Percentiles rank a stretch among this genome's conserved stretches.
phyloP scores from a whole-genome alignment of 441 rosid species.

The Manihot esculenta region DNA sequence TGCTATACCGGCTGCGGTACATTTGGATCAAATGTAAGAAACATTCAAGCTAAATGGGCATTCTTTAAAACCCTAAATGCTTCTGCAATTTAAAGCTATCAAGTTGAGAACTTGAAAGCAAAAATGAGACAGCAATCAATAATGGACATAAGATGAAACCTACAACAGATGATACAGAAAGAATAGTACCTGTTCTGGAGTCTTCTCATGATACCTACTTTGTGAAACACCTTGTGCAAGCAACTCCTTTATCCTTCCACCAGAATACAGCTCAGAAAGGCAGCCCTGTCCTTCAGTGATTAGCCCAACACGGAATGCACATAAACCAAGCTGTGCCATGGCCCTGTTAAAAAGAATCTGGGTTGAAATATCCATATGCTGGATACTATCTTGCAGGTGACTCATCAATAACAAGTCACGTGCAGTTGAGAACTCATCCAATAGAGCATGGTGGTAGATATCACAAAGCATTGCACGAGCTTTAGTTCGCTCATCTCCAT shows the following conservation, averaged over 20 bases:
- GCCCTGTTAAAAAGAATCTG: constrained; percentile 83
- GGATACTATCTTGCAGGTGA: constrained; percentile 67
- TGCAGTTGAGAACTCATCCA: constrained; percentile 59
- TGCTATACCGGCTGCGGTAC: not conserved
- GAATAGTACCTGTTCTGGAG: constrained; percentile 65
- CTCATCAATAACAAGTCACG: constrained; percentile 77
- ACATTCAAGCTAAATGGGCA: too few relatives aligned
- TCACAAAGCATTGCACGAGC: constrained; percentile 88
- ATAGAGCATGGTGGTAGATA: constrained; percentile 65
- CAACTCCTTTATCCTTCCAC: constrained; percentile 73
- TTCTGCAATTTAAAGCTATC: constrained; percentile 1
- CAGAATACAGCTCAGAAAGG: constrained; percentile 68
- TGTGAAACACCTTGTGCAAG: constrained; percentile 84
- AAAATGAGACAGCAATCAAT: not conserved
- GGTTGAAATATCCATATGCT: constrained; percentile 69
- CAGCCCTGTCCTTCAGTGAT: constrained; percentile 62
- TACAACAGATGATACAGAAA: not conserved
- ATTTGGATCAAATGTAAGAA: not conserved
- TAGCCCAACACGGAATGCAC: constrained; percentile 68
- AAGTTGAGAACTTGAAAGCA: not conserved
- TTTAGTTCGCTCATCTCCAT: constrained; percentile 79
- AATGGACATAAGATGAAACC: not conserved
- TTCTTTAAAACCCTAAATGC: not conserved
- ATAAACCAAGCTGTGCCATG: constrained; percentile 84
- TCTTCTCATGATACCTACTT: constrained; percentile 73